Evolutionary conservation across 129 eudicot species (phyloP).

Genomic region (Pittosporum tobira): DNA sequence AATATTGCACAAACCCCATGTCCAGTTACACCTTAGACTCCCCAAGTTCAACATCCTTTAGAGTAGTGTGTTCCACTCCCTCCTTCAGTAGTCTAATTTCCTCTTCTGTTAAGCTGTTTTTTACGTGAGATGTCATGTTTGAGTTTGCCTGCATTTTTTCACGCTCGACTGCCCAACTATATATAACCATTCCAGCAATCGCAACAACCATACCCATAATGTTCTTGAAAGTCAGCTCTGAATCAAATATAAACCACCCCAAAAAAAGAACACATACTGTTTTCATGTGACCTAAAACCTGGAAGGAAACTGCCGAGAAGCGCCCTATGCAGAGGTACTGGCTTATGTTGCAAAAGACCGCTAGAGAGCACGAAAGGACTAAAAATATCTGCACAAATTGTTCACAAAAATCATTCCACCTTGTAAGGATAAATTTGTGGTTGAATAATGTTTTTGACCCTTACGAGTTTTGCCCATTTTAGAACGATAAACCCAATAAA

Average conservation of each 20-base stretch:
- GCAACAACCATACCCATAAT: conserved; percentile 22
- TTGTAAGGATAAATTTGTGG: neutral
- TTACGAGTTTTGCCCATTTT: no score
- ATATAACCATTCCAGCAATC: conserved; percentile 21
- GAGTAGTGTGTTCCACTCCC: conserved; percentile 6
- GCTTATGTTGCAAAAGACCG: conserved; percentile 24
- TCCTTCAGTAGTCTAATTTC: conserved; percentile 20
- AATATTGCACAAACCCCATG: neutral
- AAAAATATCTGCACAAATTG: conserved; percentile 13
- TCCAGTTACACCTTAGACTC: conserved; percentile 4
- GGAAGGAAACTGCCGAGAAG: conserved; percentile 29
- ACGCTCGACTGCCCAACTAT: conserved; percentile 27
- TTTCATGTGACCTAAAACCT: conserved; percentile 30
- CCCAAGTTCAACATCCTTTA: conserved; percentile 8
- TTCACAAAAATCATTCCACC: neutral
- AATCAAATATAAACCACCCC: conserved; percentile 27
- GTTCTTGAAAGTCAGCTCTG: conserved; percentile 22
- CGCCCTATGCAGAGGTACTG: conserved; percentile 31
- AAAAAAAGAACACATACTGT: conserved; percentile 22
- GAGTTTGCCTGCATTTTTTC: conserved; percentile 16
- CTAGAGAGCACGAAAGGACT: conserved; percentile 21
- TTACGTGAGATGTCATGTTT: neutral
- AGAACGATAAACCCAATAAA: no score
- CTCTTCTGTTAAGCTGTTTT: conserved; percentile 16
- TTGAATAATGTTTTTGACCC: no score